Percentiles rank a stretch among this genome's conserved stretches.
These are phyloP conservation scores for Euphorbia tirucalli DNA, from an alignment of 345 rosid species.

Conservation along the genomic window DNA sequence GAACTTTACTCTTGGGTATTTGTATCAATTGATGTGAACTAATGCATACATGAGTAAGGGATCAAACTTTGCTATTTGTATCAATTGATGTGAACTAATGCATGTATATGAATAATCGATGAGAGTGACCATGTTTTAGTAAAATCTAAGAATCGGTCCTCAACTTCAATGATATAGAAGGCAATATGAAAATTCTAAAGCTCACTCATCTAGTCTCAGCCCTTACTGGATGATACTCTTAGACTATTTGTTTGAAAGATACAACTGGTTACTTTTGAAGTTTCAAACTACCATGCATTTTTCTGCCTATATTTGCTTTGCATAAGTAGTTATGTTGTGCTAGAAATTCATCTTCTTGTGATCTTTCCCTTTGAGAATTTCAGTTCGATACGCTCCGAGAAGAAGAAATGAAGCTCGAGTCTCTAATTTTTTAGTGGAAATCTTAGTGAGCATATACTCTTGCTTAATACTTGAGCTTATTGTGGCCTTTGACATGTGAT, in stretches of 20 bases:
- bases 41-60: not conserved
- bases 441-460: constrained; percentile 55
- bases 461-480: not conserved
- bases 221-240: not conserved
- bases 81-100: not conserved
- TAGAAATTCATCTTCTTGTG: not conserved
- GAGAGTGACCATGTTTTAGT: too few relatives aligned
- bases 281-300: not conserved
- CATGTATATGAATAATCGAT: not conserved
- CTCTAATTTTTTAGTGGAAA: constrained; percentile 52
- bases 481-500: not conserved
- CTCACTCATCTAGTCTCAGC: too few relatives aligned
- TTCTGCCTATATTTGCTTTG: not conserved
- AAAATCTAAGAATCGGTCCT: not conserved
- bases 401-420: constrained; percentile 74
- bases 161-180: not conserved
- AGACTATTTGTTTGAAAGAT: not conserved
- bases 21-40: not conserved
- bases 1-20: too few relatives aligned
- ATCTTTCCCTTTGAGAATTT: constrained; percentile 20
- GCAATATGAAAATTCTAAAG: not conserved
- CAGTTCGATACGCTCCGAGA: constrained; percentile 83
- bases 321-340: not conserved
- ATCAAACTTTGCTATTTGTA: not conserved
- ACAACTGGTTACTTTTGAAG: not conserved